A percentile compares a stretch with the other conserved stretches of the same genome.
phyloP scores from a whole-genome alignment of 176 grass and related monocot species.

The Panicum miliaceum region DNA sequence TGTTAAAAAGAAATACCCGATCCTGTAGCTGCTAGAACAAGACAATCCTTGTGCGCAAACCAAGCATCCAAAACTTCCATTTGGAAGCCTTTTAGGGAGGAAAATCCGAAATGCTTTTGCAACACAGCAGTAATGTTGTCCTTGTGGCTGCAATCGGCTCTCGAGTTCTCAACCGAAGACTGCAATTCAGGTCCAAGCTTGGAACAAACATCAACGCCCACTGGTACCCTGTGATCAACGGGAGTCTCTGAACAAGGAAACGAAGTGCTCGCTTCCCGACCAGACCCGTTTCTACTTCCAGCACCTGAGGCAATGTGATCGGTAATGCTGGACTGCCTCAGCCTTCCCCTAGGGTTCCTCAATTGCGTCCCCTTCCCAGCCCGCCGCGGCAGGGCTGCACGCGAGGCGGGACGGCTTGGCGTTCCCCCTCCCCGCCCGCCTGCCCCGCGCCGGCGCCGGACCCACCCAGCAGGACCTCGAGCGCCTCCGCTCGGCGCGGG shows the following conservation, averaged over 20 bases:
- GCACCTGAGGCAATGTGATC: constrained; percentile 47
- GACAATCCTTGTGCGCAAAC: constrained; percentile 70
- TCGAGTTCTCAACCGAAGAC: not conserved
- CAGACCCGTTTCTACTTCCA: constrained; percentile 27
- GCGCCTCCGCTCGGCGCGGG: constrained; percentile 51
- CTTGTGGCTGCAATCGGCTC: not conserved
- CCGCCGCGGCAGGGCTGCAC: not conserved
- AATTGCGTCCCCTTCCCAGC: not conserved
- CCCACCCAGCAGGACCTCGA: constrained; percentile 68
- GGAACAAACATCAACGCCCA: constrained; percentile 1
- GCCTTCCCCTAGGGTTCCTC: constrained; percentile 36
- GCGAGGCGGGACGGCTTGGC: not conserved
- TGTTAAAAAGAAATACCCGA: constrained; percentile 55
- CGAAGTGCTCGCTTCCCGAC: constrained; percentile 22
- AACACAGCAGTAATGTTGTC: constrained; percentile 53
- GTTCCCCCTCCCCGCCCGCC: not conserved
- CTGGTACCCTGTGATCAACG: not conserved
- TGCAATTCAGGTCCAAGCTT: not conserved
- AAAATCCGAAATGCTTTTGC: constrained; percentile 75
- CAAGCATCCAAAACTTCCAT: constrained; percentile 86
- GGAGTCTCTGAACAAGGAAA: constrained; percentile 44
- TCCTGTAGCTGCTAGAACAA: constrained; percentile 92
- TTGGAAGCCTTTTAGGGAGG: constrained; percentile 76
- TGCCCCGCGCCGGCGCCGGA: constrained; percentile 14
- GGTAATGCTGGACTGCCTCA: constrained; percentile 74